Conservation (phyloP, 306 rosid genomes). For the Inga leiocalycina region DNA sequence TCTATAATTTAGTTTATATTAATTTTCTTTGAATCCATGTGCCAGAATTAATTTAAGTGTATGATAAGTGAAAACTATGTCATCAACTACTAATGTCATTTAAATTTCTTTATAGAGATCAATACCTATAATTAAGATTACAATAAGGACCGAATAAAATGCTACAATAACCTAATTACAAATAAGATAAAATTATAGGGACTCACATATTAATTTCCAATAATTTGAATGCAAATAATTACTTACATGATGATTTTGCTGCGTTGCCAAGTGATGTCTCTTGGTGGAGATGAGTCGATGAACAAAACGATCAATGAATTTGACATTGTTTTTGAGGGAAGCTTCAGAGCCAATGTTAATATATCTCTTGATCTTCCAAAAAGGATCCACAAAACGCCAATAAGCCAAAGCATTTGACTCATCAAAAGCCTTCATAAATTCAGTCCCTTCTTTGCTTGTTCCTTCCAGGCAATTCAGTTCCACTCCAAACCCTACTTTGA, state of each 20-base stretch:
- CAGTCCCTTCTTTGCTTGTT: conserved; percentile 56
- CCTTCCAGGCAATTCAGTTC: conserved; percentile 77
- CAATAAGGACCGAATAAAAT: too few species aligned
- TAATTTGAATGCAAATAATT: too few species aligned
- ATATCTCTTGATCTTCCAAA: conserved; percentile 67
- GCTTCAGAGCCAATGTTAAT: conserved; percentile 73
- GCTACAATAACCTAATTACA: too few species aligned
- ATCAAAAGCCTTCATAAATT: conserved; percentile 76
- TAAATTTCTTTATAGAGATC: too few species aligned
- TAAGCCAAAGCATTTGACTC: conserved; percentile 60
- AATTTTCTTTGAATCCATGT: too few species aligned
- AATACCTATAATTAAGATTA: too few species aligned
- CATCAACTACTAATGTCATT: too few species aligned
- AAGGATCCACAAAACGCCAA: conserved; percentile 76
- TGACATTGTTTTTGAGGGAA: conserved; percentile 50
- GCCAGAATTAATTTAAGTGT: too few species aligned
- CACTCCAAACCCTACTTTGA: conserved; percentile 91
- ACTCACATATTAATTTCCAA: too few species aligned
- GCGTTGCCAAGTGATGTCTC: conserved; percentile 40
- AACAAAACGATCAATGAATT: conserved; percentile 54
- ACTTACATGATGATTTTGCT: conserved; percentile 13
- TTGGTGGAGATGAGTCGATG: conserved; percentile 49
- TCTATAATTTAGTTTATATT: too few species aligned
- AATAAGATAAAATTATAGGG: too few species aligned
- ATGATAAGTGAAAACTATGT: too few species aligned